Base-by-base conservation (phyloP, 805 yeast species). In the Ogataea polymorpha region DNA sequence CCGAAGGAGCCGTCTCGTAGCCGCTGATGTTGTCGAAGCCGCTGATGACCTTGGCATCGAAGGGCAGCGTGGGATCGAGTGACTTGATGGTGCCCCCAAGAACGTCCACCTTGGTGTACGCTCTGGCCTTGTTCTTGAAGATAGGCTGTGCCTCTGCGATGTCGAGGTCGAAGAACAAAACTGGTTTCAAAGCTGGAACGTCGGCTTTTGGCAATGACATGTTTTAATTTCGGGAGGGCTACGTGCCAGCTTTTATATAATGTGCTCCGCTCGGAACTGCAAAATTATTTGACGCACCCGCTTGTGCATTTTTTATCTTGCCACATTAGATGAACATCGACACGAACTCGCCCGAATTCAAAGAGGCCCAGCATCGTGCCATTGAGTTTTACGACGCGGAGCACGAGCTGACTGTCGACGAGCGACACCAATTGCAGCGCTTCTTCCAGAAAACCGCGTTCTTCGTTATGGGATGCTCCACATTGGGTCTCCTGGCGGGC, bases 21-120 rank as follows among this genome's bases (percentile, higher is more conserved):
- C 66, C 50, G 5, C 68, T 65, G 51, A 79, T 62, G 38, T 75
- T 75, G 48, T 79, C 86, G 44, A 59, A 59, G 5, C 85, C 84
- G 13, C 39, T 35, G 2, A 18, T 32, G 40, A 72, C 53, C 8
- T 44, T 50, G 15, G 66, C 61, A 36, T 72, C 71, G 36, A 72
- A 67, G 26, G 73, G 72, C 34, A 46, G 59, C n/a, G 38, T 27
- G 10, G 58, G 48, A 48, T 68, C 71, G 11, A 68, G 28, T 6
- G 74, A 59, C 46, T 62, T 63, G 15, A 66, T 54, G 41, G 55
- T 62, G 10, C 75, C 75, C 12, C 61, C 60, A 2, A 28, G 55
- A 28, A 70, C 49, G 21, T 41, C 44, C 16, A 69, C 72, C 25
- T 43, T 51, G 6, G 58, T 58, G 18, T 62, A 47, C 5, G 60